These are phyloP conservation scores for Cryptococcus sp. DNA, from an alignment of 1,284 basidiomycete species.

Conservation along the genomic window DNA sequence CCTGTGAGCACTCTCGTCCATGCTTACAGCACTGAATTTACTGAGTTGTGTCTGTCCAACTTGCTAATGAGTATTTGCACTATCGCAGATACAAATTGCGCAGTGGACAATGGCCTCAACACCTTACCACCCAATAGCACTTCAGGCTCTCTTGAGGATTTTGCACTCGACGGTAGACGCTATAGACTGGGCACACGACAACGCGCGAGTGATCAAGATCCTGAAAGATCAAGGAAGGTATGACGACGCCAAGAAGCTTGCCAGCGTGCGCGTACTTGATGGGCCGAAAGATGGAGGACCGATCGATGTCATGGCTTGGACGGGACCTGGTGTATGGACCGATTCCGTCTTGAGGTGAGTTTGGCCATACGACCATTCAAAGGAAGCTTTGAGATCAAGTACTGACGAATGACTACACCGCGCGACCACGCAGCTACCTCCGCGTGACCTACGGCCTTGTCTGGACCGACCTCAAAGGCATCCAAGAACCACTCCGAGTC, in stretches of 20 bases:
- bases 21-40: neutral
- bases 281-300: constrained; percentile 45
- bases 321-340: constrained; percentile 53
- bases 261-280: constrained; percentile 27
- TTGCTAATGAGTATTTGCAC: neutral
- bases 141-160: constrained; percentile 42
- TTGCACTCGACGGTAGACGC: constrained; percentile 43
- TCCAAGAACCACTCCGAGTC: constrained; percentile 44
- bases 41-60: neutral
- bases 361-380: neutral
- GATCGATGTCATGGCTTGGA: constrained; percentile 51
- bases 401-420: neutral
- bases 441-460: constrained; percentile 39
- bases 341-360: constrained; percentile 45
- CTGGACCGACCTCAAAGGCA: constrained; percentile 48
- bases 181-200: constrained; percentile 37
- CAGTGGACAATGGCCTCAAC: constrained; percentile 54
- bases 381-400: neutral
- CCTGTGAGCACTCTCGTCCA: constrained; percentile 40
- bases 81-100: constrained; percentile 49
- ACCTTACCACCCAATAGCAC: constrained; percentile 46
- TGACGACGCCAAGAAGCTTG: constrained; percentile 27
- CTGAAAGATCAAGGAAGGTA: constrained; percentile 29
- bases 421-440: constrained; percentile 37
- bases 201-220: constrained; percentile 17